These are phyloP conservation scores for Schoenoplectus tabernaemontani DNA, from an alignment of 202 grass and related monocot species.

Conservation along the genomic window DNA sequence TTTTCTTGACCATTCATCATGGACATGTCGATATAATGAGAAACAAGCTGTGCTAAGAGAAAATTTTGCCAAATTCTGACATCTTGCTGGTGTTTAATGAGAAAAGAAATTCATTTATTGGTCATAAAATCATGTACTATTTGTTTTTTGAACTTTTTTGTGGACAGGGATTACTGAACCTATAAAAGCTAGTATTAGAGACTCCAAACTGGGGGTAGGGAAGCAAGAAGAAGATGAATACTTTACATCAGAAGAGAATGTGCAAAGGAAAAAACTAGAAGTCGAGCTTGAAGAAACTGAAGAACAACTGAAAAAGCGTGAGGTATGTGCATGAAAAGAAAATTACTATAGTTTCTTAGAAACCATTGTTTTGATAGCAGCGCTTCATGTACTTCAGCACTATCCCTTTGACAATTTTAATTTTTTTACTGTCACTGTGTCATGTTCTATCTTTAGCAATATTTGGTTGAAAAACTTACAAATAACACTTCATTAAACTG, in stretches of 20 bases:
- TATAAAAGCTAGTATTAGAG: slow-evolving; percentile 85
- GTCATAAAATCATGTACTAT: background rate
- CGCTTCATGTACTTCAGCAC: background rate
- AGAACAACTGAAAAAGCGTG: slow-evolving; percentile 85
- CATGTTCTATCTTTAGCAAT: background rate
- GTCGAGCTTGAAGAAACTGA: slow-evolving; percentile 85
- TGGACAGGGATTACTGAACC: slow-evolving; percentile 72
- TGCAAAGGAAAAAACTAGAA: slow-evolving; percentile 83
- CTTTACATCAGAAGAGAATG: slow-evolving; percentile 83
- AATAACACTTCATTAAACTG: background rate
- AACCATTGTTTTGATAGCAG: background rate
- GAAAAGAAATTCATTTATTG: background rate
- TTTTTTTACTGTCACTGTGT: background rate
- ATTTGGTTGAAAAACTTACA: background rate
- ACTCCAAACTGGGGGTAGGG: slow-evolving; percentile 85
- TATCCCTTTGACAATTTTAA: background rate
- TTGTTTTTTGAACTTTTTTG: background rate
- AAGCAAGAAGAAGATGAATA: slow-evolving; percentile 98
- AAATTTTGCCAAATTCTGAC: background rate
- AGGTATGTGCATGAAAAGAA: slow-evolving; percentile 42
- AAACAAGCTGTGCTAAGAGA: background rate
- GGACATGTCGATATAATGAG: background rate
- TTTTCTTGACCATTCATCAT: background rate
- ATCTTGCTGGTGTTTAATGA: background rate
- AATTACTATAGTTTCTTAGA: background rate